Conservation (phyloP, 2,329 filamentous ascomycete genomes). For the Ceratocystis papillata region DNA sequence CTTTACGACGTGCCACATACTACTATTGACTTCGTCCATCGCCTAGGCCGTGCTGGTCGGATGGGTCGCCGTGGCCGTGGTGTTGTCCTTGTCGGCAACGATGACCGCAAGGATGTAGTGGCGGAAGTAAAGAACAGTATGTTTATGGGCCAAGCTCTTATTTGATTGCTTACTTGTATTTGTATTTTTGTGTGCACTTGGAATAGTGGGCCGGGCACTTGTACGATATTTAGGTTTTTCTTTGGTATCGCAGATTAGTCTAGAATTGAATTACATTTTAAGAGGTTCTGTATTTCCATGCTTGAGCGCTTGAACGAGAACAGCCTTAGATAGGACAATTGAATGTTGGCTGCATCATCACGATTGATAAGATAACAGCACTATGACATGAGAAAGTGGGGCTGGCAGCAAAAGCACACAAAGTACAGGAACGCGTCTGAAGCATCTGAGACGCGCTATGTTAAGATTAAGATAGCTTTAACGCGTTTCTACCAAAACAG, state of each 20-base stretch:
- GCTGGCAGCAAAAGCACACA: background rate
- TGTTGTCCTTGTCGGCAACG: constrained; percentile 79
- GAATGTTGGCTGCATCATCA: background rate
- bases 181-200: background rate
- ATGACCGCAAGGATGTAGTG: constrained; percentile 82
- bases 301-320: too few relatives aligned
- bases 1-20: constrained; percentile 97
- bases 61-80: constrained; percentile 87
- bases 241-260: too few relatives aligned
- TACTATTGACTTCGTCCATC: constrained; percentile 96
- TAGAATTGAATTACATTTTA: too few relatives aligned
- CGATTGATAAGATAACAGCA: constrained; percentile 1
- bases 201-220: background rate
- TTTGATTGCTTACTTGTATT: constrained; percentile 36
- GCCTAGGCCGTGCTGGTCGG: constrained; percentile 78
- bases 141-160: constrained; percentile 69
- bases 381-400: background rate
- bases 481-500: constrained; percentile 22
- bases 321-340: background rate
- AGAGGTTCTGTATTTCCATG: too few relatives aligned
- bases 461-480: constrained; percentile 15
- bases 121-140: constrained; percentile 83
- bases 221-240: background rate
- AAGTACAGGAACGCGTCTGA: background rate
- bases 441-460: background rate